Evolutionary conservation across 371 early-diverging fungal genomes (phyloP).

Genomic region (Sanchytrium tribonematis): DNA sequence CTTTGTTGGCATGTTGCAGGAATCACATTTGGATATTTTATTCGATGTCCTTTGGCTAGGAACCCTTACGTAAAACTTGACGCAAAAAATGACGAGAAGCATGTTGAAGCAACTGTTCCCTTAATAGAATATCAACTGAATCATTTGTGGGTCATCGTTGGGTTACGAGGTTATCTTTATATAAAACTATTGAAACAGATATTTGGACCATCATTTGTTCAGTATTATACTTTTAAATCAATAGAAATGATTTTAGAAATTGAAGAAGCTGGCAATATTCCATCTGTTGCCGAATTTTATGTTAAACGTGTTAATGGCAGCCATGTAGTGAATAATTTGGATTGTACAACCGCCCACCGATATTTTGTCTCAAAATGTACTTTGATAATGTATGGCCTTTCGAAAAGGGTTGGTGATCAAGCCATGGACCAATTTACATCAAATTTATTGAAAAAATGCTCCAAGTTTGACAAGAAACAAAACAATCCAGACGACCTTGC

Average conservation of each 20-base stretch:
- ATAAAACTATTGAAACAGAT: background rate
- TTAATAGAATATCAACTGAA: background rate
- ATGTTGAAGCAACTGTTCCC: background rate
- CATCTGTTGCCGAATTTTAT: background rate
- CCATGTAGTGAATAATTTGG: background rate
- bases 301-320: background rate
- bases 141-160: background rate
- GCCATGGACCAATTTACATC: background rate
- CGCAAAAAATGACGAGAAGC: background rate
- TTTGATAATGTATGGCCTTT: background rate
- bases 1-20: background rate
- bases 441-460: background rate
- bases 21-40: background rate
- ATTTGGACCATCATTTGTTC: background rate
- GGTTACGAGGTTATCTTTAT: background rate
- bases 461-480: background rate
- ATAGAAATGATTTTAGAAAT: background rate
- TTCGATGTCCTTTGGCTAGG: background rate
- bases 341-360: background rate
- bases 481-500: background rate
- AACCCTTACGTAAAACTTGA: background rate
- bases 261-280: background rate
- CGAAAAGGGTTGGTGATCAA: background rate
- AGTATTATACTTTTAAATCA: background rate
- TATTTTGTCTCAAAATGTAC: background rate